Evolutionary conservation across 208 protist genomes (phyloP).

Genomic region (Acanthamoeba royreba): DNA sequence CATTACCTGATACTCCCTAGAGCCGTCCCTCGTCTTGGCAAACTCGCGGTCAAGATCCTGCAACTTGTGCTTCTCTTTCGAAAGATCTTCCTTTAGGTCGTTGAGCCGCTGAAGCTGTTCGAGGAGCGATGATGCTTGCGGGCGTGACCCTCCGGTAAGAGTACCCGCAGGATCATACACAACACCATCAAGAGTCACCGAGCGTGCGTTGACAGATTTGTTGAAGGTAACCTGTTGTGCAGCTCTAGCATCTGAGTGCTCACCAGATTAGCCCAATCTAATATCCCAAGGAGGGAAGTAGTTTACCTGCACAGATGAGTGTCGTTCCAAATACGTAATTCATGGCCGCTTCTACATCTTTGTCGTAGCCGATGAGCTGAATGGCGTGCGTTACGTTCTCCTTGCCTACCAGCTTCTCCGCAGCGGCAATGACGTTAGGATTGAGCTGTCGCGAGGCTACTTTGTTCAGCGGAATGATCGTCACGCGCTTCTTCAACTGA

Average conservation of each 20-base stretch:
- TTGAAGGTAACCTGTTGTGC: slow-evolving; percentile 77
- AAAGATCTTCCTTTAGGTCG: slow-evolving; percentile 59
- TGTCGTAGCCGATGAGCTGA: slow-evolving; percentile 84
- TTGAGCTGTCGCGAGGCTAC: slow-evolving; percentile 68
- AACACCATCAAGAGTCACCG: slow-evolving; percentile 98
- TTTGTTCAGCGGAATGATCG: slow-evolving; percentile 98
- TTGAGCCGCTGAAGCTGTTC: slow-evolving; percentile 64
- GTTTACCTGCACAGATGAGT: slow-evolving; percentile 88
- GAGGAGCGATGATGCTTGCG: slow-evolving; percentile 33
- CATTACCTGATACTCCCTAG: neutral
- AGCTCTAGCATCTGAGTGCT: neutral
- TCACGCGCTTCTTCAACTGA: slow-evolving; percentile 90
- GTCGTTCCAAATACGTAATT: slow-evolving; percentile 95
- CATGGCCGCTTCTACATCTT: slow-evolving; percentile 83
- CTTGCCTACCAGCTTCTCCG: slow-evolving; percentile 56
- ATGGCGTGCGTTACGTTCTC: slow-evolving; percentile 78
- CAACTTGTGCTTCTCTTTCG: slow-evolving; percentile 58
- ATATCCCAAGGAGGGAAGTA: neutral
- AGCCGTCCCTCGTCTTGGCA: neutral
- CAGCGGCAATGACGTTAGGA: slow-evolving; percentile 11
- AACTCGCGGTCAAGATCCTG: slow-evolving; percentile 77
- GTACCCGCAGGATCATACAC: slow-evolving; percentile 96
- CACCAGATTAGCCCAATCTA: no score
- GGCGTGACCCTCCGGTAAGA: slow-evolving; percentile 92
- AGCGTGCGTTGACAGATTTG: slow-evolving; percentile 76